Conservation (phyloP, 805 yeast species). For the Groenewaldozyma tartarivorans region DNA sequence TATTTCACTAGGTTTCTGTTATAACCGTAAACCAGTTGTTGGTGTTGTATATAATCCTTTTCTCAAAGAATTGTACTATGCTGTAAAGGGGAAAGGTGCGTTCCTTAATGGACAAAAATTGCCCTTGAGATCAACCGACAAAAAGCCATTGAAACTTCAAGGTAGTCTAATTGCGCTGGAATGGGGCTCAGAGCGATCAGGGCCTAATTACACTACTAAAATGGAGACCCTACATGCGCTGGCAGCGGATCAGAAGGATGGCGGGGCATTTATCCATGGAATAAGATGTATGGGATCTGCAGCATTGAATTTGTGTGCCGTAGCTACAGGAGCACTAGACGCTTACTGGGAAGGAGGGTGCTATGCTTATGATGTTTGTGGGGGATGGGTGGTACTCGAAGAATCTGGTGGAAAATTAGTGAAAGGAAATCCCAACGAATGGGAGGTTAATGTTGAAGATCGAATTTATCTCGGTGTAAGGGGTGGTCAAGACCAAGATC, state of each 20-base stretch:
- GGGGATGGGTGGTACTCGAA: constrained; percentile 51
- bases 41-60: constrained; percentile 63
- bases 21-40: constrained; percentile 40
- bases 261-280: constrained; percentile 53
- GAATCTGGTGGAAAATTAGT: constrained; percentile 53
- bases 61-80: constrained; percentile 42
- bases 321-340: constrained; percentile 50
- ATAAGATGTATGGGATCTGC: constrained; percentile 56
- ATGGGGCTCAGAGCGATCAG: constrained; percentile 51
- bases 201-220: constrained; percentile 42
- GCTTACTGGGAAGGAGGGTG: constrained; percentile 68
- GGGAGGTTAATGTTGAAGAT: constrained; percentile 41
- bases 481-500: constrained; percentile 36
- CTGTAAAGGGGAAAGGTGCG: constrained; percentile 47
- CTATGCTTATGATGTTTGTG: constrained; percentile 62
- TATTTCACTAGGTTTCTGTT: constrained; percentile 49
- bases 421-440: constrained; percentile 42
- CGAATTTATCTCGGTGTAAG: constrained; percentile 52
- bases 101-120: constrained; percentile 37
- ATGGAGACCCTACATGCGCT: constrained; percentile 38
- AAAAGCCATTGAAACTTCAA: constrained; percentile 36
- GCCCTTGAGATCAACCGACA: constrained; percentile 26
- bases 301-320: constrained; percentile 50
- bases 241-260: constrained; percentile 31
- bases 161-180: constrained; percentile 49